Evolutionary conservation across 768 basidiomycete species (phyloP).

Genomic region (Crassisporium funariophilum): DNA sequence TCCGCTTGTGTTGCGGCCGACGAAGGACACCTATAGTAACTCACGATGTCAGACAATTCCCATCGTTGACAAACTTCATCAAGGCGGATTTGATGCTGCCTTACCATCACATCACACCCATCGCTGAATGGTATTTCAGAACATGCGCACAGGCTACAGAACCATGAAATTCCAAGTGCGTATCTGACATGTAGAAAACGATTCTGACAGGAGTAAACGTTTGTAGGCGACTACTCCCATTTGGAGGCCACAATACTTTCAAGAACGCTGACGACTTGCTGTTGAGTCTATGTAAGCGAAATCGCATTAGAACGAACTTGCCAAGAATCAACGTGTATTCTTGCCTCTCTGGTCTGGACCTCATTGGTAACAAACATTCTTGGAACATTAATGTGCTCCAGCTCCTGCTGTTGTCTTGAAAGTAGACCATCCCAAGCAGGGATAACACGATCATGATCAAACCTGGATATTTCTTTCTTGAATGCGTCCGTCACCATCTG

Average conservation of each 20-base stretch:
- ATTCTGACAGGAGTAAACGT: no score
- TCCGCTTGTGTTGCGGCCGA: no score
- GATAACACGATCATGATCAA: slow-evolving; percentile 70
- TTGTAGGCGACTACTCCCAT: neutral
- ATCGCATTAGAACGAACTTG: neutral
- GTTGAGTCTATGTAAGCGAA: slow-evolving; percentile 58
- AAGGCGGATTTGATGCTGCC: no score
- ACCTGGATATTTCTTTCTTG: slow-evolving; percentile 63
- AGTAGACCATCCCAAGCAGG: slow-evolving; percentile 80
- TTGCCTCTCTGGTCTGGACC: slow-evolving; percentile 57
- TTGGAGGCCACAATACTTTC: slow-evolving; percentile 48
- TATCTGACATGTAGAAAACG: no score
- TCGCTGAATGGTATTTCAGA: no score
- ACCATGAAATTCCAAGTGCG: no score
- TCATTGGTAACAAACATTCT: slow-evolving; percentile 65
- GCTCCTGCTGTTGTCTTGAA: slow-evolving; percentile 64
- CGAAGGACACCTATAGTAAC: no score
- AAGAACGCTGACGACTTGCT: slow-evolving; percentile 67
- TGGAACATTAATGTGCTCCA: slow-evolving; percentile 66
- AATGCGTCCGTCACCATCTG: slow-evolving; percentile 70
- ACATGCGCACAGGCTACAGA: no score
- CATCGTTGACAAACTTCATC: no score
- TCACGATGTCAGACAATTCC: no score
- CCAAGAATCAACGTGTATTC: slow-evolving; percentile 12
- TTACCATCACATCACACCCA: no score